These are phyloP conservation scores for Colletotrichum kahawae DNA, from an alignment of 2,329 filamentous ascomycete genomes.

Conservation along the genomic window DNA sequence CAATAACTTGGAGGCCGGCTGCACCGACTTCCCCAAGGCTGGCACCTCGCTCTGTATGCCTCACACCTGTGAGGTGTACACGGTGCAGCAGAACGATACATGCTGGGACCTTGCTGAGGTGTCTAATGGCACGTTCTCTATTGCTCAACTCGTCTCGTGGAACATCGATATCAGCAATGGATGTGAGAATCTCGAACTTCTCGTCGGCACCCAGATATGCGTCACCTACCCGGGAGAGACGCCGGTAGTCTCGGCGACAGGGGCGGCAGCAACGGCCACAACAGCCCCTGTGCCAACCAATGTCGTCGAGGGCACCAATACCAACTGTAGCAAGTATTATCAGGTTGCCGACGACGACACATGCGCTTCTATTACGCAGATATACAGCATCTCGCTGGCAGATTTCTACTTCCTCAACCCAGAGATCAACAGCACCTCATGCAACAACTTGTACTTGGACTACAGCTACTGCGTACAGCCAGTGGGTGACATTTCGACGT, in stretches of 20 bases:
- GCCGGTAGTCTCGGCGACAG: background rate
- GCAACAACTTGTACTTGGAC: background rate
- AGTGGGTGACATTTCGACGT: constrained; percentile 18
- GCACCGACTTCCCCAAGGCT: background rate
- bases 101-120: background rate
- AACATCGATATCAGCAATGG: background rate
- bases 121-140: background rate
- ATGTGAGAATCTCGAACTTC: background rate
- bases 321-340: background rate
- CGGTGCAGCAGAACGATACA: background rate
- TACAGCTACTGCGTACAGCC: background rate
- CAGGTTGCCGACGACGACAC: background rate
- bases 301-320: background rate
- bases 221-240: background rate
- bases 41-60: background rate
- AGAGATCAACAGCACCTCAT: background rate
- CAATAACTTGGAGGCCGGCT: background rate
- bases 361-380: background rate
- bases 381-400: background rate
- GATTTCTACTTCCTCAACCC: constrained; percentile 4
- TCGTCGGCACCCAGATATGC: background rate
- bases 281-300: background rate
- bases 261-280: background rate
- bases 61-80: background rate
- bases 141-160: background rate